Evolutionary conservation across 768 basidiomycete genomes (phyloP), one percentile per base, ranked within the genome.

Genomic region (Leccinum imitatum): DNA sequence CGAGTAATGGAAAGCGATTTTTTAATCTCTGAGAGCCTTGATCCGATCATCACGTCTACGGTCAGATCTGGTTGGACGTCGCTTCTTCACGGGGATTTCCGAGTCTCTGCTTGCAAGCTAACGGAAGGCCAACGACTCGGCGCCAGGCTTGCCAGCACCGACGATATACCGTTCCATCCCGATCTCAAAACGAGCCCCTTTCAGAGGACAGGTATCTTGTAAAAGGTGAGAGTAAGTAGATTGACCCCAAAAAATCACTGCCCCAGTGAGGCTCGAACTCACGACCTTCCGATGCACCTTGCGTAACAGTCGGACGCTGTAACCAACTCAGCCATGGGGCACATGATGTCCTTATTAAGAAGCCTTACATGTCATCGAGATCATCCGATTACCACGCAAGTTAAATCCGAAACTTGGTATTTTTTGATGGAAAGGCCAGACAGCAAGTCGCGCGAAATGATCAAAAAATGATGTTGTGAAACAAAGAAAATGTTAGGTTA

Each of bases 301-400:
- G 3, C 1, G 23, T 86, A 85, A 86, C 84, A 85, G 84, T 86
- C 84, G 84, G 84, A 86, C 84, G 84, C 85, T 85, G 82, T 86
- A 77, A 86, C 84, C 84, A 86, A 85, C 84, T 86, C 81, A 85
- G 84, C 84, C 84, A 86, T 82, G 84, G 84, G 84, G 84, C 84
- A 85, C n/a, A 9, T 25, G 0, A 4, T 46, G 2, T 41, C 3
- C 10, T 27, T 27, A 56, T 37, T 0, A 0, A 39, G 30, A 50
- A 17, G 1, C 0, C 13, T 47, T 62, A 50, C 21, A 27, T 48
- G 19, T 2, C 3, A 10, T 47, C 6, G 19, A 11, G 10, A 11
- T 15, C 9, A 6, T 25, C 15, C 19, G 21, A 50, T 25, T 5
- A 7, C 37, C 37, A 17, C 39, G 37, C 37, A 7, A 7, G 37